Percentiles rank a stretch among this genome's conserved stretches.
These are phyloP conservation scores for Fusarium tricinctum DNA, from an alignment of 2,329 filamentous ascomycete species.

Conservation along the genomic window DNA sequence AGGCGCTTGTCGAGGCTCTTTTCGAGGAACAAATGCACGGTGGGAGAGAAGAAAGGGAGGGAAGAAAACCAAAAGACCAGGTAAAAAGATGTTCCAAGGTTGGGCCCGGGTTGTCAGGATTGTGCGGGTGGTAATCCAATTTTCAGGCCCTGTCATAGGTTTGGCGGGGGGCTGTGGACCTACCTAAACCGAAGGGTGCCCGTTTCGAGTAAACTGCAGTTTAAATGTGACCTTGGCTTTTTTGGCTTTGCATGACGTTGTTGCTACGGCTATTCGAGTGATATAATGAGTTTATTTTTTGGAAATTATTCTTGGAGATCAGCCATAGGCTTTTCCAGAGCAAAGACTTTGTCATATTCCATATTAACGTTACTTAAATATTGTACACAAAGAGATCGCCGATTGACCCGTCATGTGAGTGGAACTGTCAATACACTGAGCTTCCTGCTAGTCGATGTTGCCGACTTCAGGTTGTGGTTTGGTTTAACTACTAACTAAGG, in stretches of 20 bases:
- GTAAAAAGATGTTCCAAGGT: slow-evolving; percentile 39
- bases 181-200: slow-evolving; percentile 14
- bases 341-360: no score
- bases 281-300: neutral
- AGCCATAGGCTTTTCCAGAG: no score
- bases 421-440: neutral
- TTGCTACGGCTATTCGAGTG: slow-evolving; percentile 2
- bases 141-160: slow-evolving; percentile 39
- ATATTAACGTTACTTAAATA: neutral
- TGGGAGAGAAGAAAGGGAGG: slow-evolving; percentile 21
- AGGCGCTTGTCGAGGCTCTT: slow-evolving; percentile 45
- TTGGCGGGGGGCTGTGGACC: slow-evolving; percentile 49
- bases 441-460: no score
- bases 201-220: slow-evolving; percentile 5
- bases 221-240: slow-evolving; percentile 11
- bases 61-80: slow-evolving; percentile 14
- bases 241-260: slow-evolving; percentile 23
- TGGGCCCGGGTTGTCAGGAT: slow-evolving; percentile 22
- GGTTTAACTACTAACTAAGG: neutral
- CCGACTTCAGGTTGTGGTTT: no score
- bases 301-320: neutral
- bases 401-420: neutral
- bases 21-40: slow-evolving; percentile 29
- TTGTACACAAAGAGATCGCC: neutral
- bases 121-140: slow-evolving; percentile 44